Conservation (phyloP, 257 asterid species). For the Solanum megistacrolobum region DNA sequence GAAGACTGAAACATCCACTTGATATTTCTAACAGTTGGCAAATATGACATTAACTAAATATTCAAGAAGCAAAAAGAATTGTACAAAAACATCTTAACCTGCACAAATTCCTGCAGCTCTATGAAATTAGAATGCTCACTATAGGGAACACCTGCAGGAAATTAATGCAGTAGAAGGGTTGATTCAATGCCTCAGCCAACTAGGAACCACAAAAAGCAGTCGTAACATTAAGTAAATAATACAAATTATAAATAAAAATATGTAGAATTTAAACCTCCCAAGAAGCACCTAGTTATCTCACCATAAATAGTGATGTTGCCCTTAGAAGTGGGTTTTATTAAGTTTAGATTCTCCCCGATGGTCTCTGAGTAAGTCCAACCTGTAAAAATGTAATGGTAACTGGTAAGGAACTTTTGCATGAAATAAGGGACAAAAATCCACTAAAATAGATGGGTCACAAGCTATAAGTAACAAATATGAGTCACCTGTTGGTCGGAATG, state of each 20-base stretch:
- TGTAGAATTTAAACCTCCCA: not conserved
- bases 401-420: not conserved
- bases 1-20: not conserved
- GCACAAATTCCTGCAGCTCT: conserved; percentile 21
- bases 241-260: not conserved
- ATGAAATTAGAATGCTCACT: conserved; percentile 25
- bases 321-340: conserved; percentile 8
- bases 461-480: not conserved
- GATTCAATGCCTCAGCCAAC: not conserved
- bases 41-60: not conserved
- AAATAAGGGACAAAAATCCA: not conserved
- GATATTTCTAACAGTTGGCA: not conserved
- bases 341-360: conserved; percentile 6
- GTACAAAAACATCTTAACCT: conserved; percentile 6
- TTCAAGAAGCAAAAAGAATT: not conserved
- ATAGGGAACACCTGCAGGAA: conserved; percentile 19
- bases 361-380: conserved; percentile 25
- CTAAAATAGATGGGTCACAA: not conserved
- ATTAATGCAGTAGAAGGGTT: not conserved
- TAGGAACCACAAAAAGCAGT: not conserved
- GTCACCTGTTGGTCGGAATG: conserved; percentile 24
- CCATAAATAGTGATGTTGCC: conserved; percentile 21
- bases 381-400: not conserved
- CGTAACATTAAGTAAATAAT: not conserved
- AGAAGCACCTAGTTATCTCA: conserved; percentile 2